A percentile compares a stretch with the other conserved stretches of the same genome.
phyloP scores from a whole-genome alignment of 257 asterid species.

The Plectranthus barbatus region DNA sequence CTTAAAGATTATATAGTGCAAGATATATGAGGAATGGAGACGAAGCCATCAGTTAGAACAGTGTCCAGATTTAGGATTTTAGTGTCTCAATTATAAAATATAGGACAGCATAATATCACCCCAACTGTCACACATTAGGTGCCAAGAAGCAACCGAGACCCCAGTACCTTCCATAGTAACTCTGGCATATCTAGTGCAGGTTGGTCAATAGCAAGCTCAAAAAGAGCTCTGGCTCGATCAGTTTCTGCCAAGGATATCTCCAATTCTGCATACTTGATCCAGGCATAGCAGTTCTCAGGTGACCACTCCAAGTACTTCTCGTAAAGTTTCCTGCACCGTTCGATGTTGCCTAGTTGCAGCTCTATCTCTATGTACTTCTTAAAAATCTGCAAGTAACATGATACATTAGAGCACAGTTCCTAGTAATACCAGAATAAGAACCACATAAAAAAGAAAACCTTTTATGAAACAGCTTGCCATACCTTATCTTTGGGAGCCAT shows the following conservation, averaged over 20 bases:
- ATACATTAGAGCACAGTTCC: constrained; percentile 2
- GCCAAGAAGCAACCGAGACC: neutral
- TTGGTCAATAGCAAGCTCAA: constrained; percentile 94
- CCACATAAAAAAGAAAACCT: too few relatives aligned
- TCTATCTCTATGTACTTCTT: constrained; percentile 95
- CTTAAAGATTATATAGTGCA: neutral
- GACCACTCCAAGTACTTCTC: constrained; percentile 85
- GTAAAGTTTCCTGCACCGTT: constrained; percentile 77
- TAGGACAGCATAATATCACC: neutral
- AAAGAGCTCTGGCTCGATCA: constrained; percentile 85
- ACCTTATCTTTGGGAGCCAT: constrained; percentile 68
- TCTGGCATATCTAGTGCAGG: constrained; percentile 98
- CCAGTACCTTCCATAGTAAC: constrained; percentile 78
- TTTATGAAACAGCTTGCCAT: too few relatives aligned
- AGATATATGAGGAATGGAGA: neutral
- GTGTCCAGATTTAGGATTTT: too few relatives aligned
- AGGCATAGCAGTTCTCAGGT: constrained; percentile 92
- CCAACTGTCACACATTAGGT: too few relatives aligned
- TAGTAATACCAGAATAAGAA: constrained; percentile 5
- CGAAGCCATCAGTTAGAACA: neutral
- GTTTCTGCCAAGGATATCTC: constrained; percentile 79
- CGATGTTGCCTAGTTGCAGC: constrained; percentile 81
- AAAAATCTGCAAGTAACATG: constrained; percentile 56
- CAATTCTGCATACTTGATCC: constrained; percentile 88
- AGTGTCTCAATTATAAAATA: neutral